A percentile compares a stretch with the other conserved stretches of the same genome.
Evolutionary conservation across 139 green algal species (phyloP).

Genomic region (Haematococcus sp.): DNA sequence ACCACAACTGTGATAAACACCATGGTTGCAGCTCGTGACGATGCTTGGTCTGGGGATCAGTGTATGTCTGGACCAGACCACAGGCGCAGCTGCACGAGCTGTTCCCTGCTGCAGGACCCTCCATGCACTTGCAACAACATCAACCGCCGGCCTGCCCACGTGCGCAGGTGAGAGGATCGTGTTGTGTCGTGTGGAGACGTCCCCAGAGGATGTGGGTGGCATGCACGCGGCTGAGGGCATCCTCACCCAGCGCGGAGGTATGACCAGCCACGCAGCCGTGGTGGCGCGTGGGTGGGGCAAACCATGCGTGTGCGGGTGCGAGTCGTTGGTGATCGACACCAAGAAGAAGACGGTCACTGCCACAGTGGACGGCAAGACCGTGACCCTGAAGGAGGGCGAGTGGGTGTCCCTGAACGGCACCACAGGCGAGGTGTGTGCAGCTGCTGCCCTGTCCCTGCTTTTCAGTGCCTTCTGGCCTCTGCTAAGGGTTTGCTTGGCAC

Average conservation of each 20-base stretch:
- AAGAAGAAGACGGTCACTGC: slow-evolving; percentile 47
- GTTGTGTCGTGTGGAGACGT: slow-evolving; percentile 77
- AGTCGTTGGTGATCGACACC: slow-evolving; percentile 66
- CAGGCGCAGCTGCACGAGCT: too few relatives aligned
- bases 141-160: too few relatives aligned
- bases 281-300: slow-evolving; percentile 68
- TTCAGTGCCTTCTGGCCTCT: background rate
- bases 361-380: background rate
- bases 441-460: background rate
- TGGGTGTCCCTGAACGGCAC: slow-evolving; percentile 75
- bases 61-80: too few relatives aligned
- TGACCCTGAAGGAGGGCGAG: slow-evolving; percentile 58
- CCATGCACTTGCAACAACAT: too few relatives aligned
- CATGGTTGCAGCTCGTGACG: too few relatives aligned
- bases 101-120: too few relatives aligned
- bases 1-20: too few relatives aligned
- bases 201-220: slow-evolving; percentile 79
- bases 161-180: slow-evolving; percentile 48
- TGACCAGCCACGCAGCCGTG: slow-evolving; percentile 87
- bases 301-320: slow-evolving; percentile 73
- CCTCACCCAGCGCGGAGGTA: slow-evolving; percentile 76
- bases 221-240: slow-evolving; percentile 74
- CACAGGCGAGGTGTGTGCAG: slow-evolving; percentile 48
- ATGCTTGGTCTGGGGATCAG: too few relatives aligned
- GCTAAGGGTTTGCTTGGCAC: too few relatives aligned